Conservation (phyloP, 768 basidiomycete genomes). For the Pleurotus eryngii region DNA sequence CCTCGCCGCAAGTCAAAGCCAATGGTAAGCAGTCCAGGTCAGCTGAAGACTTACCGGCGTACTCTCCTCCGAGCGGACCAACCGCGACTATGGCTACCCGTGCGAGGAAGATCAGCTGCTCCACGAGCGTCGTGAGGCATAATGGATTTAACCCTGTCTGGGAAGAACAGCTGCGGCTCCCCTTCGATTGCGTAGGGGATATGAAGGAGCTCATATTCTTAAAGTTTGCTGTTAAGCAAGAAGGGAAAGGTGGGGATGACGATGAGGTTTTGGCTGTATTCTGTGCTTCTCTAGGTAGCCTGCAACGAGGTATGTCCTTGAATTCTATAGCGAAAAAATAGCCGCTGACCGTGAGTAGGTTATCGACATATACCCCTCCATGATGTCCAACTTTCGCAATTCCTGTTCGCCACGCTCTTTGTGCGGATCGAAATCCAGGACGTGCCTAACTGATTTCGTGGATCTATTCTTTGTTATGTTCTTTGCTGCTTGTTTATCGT, state of each 20-base stretch:
- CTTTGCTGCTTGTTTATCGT: not conserved
- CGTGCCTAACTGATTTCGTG: not conserved
- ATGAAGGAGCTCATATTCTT: conserved; percentile 89
- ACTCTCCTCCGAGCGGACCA: conserved; percentile 5
- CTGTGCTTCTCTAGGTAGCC: conserved; percentile 70
- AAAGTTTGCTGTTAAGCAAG: conserved; percentile 71
- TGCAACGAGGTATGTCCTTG: conserved; percentile 58
- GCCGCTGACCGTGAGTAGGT: conserved; percentile 40
- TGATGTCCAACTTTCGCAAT: conserved; percentile 84
- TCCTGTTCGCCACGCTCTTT: conserved; percentile 91
- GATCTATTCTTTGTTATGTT: not conserved
- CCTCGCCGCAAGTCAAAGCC: conserved; percentile 8
- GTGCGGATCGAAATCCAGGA: conserved; percentile 57
- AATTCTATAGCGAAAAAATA: not conserved
- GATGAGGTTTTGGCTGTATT: conserved; percentile 72
- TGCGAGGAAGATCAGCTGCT: conserved; percentile 45
- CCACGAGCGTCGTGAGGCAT: conserved; percentile 73
- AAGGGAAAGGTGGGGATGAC: conserved; percentile 50
- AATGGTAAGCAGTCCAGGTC: conserved; percentile 4
- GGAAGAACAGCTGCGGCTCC: conserved; percentile 67
- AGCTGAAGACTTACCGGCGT: not conserved
- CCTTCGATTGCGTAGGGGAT: conserved; percentile 73
- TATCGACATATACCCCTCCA: conserved; percentile 93
- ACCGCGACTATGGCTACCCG: conserved; percentile 23
- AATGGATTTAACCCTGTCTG: conserved; percentile 95